A percentile compares a stretch with the other conserved stretches of the same genome.
phyloP scores from a whole-genome alignment of 2,329 filamentous ascomycete genomes.

The Didymella segeticola region DNA sequence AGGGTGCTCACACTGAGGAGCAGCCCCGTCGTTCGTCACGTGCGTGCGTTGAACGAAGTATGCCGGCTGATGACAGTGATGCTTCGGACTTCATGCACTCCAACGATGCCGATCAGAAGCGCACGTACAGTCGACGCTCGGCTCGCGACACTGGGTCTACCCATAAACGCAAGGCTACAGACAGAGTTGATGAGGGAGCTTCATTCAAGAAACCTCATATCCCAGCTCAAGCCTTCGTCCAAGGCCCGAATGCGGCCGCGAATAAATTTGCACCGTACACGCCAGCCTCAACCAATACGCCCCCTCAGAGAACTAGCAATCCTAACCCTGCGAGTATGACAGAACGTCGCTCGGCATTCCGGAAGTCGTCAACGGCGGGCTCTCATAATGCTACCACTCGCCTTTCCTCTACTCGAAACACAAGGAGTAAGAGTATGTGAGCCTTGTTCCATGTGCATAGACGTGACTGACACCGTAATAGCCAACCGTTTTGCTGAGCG shows the following conservation, averaged over 20 bases:
- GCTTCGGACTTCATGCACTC: neutral
- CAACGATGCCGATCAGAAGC: neutral
- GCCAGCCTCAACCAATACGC: neutral
- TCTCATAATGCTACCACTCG: neutral
- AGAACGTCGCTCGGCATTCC: neutral
- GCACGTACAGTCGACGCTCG: neutral
- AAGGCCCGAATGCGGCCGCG: neutral
- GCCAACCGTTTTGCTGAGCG: slow-evolving; percentile 1
- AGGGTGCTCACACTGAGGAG: neutral
- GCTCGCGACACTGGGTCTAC: neutral
- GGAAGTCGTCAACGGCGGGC: neutral
- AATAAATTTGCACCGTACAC: neutral
- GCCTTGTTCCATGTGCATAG: neutral
- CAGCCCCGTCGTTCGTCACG: neutral
- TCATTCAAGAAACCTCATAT: neutral
- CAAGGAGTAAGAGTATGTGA: slow-evolving; percentile 8
- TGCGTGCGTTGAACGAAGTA: neutral
- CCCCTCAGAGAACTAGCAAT: neutral
- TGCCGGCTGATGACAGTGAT: neutral
- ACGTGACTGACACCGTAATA: neutral
- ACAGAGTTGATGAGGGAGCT: neutral
- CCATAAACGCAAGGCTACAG: neutral
- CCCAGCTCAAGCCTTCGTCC: neutral
- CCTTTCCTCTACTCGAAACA: slow-evolving; percentile 10
- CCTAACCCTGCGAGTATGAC: neutral